phyloP scores from a whole-genome alignment of 2,329 filamentous ascomycete genomes.

The Colletotrichum sp. region DNA sequence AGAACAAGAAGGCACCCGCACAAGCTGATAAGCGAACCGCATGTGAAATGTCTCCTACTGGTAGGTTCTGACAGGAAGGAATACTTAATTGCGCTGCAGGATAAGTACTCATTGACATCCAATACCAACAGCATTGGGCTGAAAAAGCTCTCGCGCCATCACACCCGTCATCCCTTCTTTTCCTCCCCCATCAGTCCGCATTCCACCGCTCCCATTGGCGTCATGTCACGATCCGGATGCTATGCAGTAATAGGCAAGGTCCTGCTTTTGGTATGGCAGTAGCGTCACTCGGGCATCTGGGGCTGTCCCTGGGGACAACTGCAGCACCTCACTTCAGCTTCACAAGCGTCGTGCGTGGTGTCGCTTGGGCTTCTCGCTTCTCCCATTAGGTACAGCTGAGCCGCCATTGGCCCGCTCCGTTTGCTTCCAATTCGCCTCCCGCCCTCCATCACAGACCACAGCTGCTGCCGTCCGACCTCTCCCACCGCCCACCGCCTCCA shows the following conservation, averaged over 20 bases:
- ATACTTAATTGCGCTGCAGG: not conserved
- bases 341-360: not conserved
- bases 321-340: not conserved
- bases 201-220: not conserved
- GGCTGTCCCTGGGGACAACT: not conserved
- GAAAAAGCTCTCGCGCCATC: not conserved
- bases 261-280: not conserved
- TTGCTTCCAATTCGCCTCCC: not conserved
- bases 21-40: not conserved
- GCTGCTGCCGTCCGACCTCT: not conserved
- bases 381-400: not conserved
- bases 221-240: conserved; percentile 3
- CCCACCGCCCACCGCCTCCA: conserved; percentile 15
- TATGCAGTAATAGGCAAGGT: not conserved
- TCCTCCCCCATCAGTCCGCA: not conserved
- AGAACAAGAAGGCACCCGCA: not conserved
- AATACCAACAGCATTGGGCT: not conserved
- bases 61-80: not conserved
- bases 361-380: not conserved
- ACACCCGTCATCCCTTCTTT: conserved; percentile 4
- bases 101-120: not conserved
- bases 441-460: not conserved
- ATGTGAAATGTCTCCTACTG: not conserved
- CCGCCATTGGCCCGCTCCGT: not conserved
- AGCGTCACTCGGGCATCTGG: not conserved